phyloP scores from a whole-genome alignment of 2,329 filamentous ascomycete species.

The Pseudocercospora macadamiae region DNA sequence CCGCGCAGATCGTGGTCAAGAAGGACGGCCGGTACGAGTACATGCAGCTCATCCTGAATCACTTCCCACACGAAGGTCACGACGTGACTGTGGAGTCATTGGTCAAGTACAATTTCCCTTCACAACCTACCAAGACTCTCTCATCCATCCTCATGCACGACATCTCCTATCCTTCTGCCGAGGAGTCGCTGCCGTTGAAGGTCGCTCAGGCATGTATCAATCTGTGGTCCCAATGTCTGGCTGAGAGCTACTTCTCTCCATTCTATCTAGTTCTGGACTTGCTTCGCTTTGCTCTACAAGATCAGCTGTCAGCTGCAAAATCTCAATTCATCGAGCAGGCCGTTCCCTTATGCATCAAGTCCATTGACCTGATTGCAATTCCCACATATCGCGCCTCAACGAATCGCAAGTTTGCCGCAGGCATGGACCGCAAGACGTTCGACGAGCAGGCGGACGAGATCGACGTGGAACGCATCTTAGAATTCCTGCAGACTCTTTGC shows the following conservation, averaged over 20 bases:
- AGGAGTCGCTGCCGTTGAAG: constrained; percentile 61
- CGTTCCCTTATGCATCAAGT: constrained; percentile 48
- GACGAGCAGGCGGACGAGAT: constrained; percentile 60
- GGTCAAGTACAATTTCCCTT: constrained; percentile 66
- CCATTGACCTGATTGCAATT: constrained; percentile 59
- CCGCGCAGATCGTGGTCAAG: constrained; percentile 3
- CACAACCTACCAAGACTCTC: constrained; percentile 63
- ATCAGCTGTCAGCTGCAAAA: constrained; percentile 62
- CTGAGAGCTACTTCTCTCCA: constrained; percentile 65
- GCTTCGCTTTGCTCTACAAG: constrained; percentile 64
- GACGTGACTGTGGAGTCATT: constrained; percentile 70
- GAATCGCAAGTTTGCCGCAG: constrained; percentile 32
- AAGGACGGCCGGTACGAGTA: constrained; percentile 39
- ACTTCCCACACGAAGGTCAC: constrained; percentile 58
- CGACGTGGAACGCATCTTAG: constrained; percentile 65
- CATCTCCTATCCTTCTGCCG: constrained; percentile 58
- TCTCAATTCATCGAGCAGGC: constrained; percentile 62
- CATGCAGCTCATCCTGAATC: constrained; percentile 66
- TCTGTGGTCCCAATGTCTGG: constrained; percentile 69
- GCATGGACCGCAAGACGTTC: constrained; percentile 35
- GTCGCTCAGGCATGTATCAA: constrained; percentile 66
- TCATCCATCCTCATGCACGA: constrained; percentile 69
- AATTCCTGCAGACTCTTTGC: constrained; percentile 65
- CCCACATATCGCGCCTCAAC: constrained; percentile 46
- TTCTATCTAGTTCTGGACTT: constrained; percentile 68